Evolutionary conservation across 495 filamentous ascomycete genomes (phyloP).

Genomic region (Penicillium herquei): DNA sequence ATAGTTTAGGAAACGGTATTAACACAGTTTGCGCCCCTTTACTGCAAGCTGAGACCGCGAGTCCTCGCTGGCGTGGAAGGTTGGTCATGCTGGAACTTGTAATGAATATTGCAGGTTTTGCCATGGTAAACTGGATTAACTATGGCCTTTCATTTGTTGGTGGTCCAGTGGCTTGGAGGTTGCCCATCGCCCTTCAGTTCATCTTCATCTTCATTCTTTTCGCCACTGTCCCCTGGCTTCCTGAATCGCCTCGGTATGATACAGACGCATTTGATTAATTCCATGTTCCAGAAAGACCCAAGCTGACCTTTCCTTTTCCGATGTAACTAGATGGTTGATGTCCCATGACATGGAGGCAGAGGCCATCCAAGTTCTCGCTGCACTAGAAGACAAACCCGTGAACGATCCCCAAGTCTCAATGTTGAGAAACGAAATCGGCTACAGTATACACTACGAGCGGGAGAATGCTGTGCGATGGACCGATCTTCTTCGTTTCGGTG

Average conservation of each 20-base stretch:
- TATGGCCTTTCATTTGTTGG: conserved; percentile 50
- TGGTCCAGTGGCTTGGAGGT: conserved; percentile 47
- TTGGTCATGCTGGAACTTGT: conserved; percentile 60
- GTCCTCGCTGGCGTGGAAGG: conserved; percentile 56
- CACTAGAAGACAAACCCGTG: conserved; percentile 1
- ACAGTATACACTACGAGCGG: conserved; percentile 2
- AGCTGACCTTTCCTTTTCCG: not conserved
- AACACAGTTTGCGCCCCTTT: conserved; percentile 64
- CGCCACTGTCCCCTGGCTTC: conserved; percentile 50
- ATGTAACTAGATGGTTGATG: conserved; percentile 5
- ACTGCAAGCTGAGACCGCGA: conserved; percentile 63
- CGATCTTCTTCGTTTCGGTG: conserved; percentile 25
- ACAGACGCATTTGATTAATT: not conserved
- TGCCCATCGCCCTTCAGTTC: conserved; percentile 53
- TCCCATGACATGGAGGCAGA: conserved; percentile 1
- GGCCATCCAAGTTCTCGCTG: conserved; percentile 2
- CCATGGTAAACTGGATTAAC: conserved; percentile 54
- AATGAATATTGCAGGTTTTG: conserved; percentile 59
- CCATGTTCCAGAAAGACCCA: not conserved
- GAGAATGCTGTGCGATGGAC: conserved; percentile 8
- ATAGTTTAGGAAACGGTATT: conserved; percentile 60
- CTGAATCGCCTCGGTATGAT: conserved; percentile 52
- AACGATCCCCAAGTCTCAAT: conserved; percentile 3
- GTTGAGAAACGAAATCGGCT: conserved; percentile 9
- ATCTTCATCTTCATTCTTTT: conserved; percentile 51